These are phyloP conservation scores for Helminthosporium solani DNA, from an alignment of 2,329 filamentous ascomycete genomes.

Conservation along the genomic window DNA sequence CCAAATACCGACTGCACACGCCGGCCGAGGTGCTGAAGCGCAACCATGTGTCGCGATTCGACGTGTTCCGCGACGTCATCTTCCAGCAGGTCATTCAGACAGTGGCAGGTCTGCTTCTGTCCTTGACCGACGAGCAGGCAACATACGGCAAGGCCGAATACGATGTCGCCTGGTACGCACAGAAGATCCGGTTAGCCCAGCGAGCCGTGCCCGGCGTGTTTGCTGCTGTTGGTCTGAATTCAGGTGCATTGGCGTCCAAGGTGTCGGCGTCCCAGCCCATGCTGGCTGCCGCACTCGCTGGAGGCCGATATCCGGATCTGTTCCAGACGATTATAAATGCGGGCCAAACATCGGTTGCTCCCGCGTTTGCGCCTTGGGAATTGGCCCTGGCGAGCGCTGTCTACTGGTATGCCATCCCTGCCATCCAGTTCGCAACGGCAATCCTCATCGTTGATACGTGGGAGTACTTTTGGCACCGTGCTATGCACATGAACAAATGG, in stretches of 20 bases:
- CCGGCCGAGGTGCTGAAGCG: constrained; percentile 85
- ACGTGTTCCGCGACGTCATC: constrained; percentile 87
- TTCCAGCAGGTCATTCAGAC: constrained; percentile 91
- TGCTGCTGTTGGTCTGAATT: constrained; percentile 72
- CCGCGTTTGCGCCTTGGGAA: constrained; percentile 84
- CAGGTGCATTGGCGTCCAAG: constrained; percentile 71
- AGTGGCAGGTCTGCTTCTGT: constrained; percentile 65
- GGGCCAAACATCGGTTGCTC: constrained; percentile 55
- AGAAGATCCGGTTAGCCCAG: constrained; percentile 75
- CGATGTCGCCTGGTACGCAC: constrained; percentile 87
- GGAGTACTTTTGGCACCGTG: constrained; percentile 96
- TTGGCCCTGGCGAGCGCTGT: constrained; percentile 69
- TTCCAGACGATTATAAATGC: constrained; percentile 58
- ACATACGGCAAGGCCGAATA: constrained; percentile 77
- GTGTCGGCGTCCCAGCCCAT: constrained; percentile 70
- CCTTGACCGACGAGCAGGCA: constrained; percentile 71
- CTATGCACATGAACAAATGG: constrained; percentile 98
- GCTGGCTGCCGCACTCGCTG: constrained; percentile 72
- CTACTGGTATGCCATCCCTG: constrained; percentile 77
- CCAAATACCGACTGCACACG: constrained; percentile 91
- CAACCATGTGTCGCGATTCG: constrained; percentile 80
- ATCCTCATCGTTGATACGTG: constrained; percentile 85
- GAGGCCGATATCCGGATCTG: constrained; percentile 76
- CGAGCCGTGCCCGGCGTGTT: constrained; percentile 73
- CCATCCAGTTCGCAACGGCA: constrained; percentile 72